Conservation (phyloP, 768 basidiomycete genomes). For the Sarcomyxa edulis region DNA sequence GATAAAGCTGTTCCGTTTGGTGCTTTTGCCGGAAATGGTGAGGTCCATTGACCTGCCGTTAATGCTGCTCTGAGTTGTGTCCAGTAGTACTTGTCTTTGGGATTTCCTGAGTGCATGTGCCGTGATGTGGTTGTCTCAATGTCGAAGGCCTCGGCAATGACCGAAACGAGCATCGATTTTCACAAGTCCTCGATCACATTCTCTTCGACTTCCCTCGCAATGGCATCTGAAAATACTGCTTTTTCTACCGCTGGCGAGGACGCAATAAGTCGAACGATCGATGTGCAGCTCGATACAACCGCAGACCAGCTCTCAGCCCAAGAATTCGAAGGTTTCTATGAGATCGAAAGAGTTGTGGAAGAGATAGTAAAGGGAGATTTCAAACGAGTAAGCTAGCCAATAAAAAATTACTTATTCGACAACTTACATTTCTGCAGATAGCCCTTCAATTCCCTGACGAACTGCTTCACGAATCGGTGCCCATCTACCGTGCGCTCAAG, state of each 20-base stretch:
- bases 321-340: conserved; percentile 65
- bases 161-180: no score
- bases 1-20: conserved; percentile 47
- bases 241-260: conserved; percentile 62
- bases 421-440: conserved; percentile 38
- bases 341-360: conserved; percentile 60
- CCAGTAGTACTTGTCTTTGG: conserved; percentile 80
- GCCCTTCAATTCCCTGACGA: conserved; percentile 97
- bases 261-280: conserved; percentile 51
- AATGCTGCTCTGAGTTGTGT: conserved; percentile 65
- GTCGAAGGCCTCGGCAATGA: no score
- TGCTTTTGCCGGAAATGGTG: conserved; percentile 53
- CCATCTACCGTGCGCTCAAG: conserved; percentile 70
- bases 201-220: no score
- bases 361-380: conserved; percentile 59
- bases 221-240: conserved; percentile 28
- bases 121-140: no score
- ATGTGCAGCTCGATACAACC: conserved; percentile 36
- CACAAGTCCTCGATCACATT: no score
- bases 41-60: conserved; percentile 71
- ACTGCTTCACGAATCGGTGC: conserved; percentile 80
- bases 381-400: conserved; percentile 51
- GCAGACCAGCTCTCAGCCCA: conserved; percentile 23
- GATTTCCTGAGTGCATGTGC: no score
- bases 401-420: not conserved